phyloP scores from a whole-genome alignment of 768 basidiomycete species.

The Mycena alexandri region DNA sequence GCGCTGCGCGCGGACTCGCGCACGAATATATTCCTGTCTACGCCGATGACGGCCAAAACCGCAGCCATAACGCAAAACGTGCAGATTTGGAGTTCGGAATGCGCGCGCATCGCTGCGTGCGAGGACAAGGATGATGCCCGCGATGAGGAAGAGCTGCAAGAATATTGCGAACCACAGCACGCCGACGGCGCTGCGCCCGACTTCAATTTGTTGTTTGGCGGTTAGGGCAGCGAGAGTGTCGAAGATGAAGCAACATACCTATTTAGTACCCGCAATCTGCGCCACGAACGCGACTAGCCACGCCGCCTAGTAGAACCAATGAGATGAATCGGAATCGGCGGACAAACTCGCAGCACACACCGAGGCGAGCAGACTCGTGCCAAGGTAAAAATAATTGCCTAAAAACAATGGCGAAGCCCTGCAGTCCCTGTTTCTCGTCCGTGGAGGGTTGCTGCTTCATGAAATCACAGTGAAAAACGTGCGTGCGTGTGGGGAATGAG shows the following conservation, averaged over 20 bases:
- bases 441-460: too few species aligned
- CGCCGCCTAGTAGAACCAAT: slow-evolving; percentile 42
- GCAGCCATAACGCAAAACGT: slow-evolving; percentile 74
- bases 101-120: not conserved
- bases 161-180: slow-evolving; percentile 71
- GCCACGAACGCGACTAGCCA: slow-evolving; percentile 68
- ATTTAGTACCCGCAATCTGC: slow-evolving; percentile 59
- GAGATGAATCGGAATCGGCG: not conserved
- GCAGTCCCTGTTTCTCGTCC: slow-evolving; percentile 1
- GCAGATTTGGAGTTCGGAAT: slow-evolving; percentile 68
- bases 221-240: slow-evolving; percentile 1
- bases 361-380: not conserved
- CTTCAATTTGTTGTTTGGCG: slow-evolving; percentile 26
- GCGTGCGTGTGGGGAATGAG: not conserved
- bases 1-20: slow-evolving; percentile 52
- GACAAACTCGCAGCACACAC: slow-evolving; percentile 1
- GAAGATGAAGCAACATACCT: slow-evolving; percentile 37
- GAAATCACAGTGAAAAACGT: too few species aligned
- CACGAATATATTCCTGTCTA: slow-evolving; percentile 64
- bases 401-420: not conserved
- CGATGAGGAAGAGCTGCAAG: slow-evolving; percentile 61
- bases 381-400: slow-evolving; percentile 24
- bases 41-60: slow-evolving; percentile 74
- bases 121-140: slow-evolving; percentile 27
- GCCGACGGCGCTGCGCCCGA: slow-evolving; percentile 56